Conservation (phyloP, 257 asterid genomes). For the Oldenlandia corymbosa region DNA sequence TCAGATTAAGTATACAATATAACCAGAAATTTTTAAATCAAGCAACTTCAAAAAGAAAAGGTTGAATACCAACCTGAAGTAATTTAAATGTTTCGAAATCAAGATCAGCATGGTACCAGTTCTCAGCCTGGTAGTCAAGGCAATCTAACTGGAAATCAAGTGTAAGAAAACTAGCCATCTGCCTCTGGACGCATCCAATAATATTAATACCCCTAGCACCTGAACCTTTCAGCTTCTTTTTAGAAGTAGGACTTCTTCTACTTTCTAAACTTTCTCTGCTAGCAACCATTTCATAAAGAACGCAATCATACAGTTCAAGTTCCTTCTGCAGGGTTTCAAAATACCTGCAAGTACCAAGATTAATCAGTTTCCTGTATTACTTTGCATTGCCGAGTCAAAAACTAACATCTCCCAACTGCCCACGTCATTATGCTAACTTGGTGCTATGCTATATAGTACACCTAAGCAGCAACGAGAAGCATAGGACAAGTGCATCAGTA, state of each 20-base stretch:
- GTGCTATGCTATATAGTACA: background rate
- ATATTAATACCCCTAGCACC: slow-evolving; percentile 60
- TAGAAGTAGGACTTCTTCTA: slow-evolving; percentile 49
- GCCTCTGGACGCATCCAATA: slow-evolving; percentile 85
- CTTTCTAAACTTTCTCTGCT: slow-evolving; percentile 82
- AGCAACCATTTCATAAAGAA: slow-evolving; percentile 97
- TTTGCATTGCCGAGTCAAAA: background rate
- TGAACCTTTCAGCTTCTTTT: slow-evolving; percentile 48
- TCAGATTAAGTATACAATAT: background rate
- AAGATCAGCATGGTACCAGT: slow-evolving; percentile 98
- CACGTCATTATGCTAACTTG: background rate
- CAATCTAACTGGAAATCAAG: slow-evolving; percentile 94
- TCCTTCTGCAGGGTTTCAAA: slow-evolving; percentile 61
- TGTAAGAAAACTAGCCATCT: slow-evolving; percentile 72
- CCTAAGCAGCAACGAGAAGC: background rate
- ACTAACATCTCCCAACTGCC: background rate
- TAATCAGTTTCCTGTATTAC: background rate
- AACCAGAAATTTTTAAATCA: background rate
- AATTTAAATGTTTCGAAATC: slow-evolving; percentile 84
- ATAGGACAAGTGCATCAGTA: background rate
- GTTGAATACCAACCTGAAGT: slow-evolving; percentile 90
- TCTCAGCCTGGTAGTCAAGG: slow-evolving; percentile 78
- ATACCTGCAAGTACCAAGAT: slow-evolving; percentile 49
- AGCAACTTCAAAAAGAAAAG: background rate
- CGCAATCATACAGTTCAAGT: slow-evolving; percentile 73